These are phyloP conservation scores for Kluyveromyces marxianus DNA, from an alignment of 1,139 yeast species.

Conservation along the genomic window DNA sequence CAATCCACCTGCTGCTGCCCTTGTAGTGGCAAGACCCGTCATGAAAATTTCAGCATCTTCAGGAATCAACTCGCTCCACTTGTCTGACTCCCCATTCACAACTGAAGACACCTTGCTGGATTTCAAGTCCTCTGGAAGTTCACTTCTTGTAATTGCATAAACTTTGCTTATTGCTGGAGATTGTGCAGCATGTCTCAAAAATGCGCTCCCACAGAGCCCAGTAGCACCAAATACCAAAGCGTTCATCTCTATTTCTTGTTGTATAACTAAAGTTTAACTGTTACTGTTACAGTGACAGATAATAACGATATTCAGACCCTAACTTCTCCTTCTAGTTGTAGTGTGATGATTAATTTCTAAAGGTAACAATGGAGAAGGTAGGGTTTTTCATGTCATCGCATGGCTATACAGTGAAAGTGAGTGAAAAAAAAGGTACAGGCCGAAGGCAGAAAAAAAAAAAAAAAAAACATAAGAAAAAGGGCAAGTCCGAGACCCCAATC, in stretches of 20 bases:
- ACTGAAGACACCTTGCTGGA: constrained; percentile 19
- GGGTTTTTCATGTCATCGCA: too few relatives aligned
- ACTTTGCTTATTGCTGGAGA: constrained; percentile 33
- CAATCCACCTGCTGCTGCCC: constrained; percentile 59
- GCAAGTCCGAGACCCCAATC: too few relatives aligned
- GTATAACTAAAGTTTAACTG: background rate
- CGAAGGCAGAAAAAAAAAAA: too few relatives aligned
- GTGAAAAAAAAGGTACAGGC: background rate
- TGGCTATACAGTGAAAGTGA: too few relatives aligned
- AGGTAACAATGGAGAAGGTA: too few relatives aligned
- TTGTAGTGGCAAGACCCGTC: constrained; percentile 71
- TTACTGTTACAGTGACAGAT: background rate
- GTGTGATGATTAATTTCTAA: too few relatives aligned
- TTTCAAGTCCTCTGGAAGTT: constrained; percentile 15
- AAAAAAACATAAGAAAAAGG: too few relatives aligned
- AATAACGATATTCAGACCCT: too few relatives aligned
- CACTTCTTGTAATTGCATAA: constrained; percentile 42
- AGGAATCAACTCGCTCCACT: constrained; percentile 36
- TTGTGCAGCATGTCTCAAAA: constrained; percentile 36
- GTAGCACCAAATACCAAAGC: constrained; percentile 48
- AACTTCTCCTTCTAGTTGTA: too few relatives aligned
- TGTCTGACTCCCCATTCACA: constrained; percentile 34
- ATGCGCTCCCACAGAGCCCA: constrained; percentile 49
- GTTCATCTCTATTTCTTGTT: constrained; percentile 3
- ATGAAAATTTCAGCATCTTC: constrained; percentile 34